phyloP scores from a whole-genome alignment of 495 filamentous ascomycete species.

The Schizothecium vesticola region DNA sequence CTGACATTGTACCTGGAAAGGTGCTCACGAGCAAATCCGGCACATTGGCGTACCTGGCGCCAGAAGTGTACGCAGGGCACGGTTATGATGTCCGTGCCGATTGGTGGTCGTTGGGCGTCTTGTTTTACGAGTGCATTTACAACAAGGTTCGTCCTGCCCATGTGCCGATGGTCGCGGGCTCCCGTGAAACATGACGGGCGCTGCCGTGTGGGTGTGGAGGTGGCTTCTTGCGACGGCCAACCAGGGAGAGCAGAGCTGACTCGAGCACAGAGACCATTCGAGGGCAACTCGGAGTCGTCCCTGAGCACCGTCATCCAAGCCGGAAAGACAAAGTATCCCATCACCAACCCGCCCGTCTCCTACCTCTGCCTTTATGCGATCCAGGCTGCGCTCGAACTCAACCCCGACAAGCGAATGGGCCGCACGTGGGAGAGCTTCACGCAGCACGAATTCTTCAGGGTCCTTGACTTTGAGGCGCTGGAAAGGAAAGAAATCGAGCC shows the following conservation, averaged over 20 bases:
- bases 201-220: neutral
- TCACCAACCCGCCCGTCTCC: conserved; percentile 84
- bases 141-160: conserved; percentile 66
- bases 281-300: conserved; percentile 75
- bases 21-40: conserved; percentile 91
- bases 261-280: conserved; percentile 68
- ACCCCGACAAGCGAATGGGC: conserved; percentile 76
- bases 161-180: neutral
- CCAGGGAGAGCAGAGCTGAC: conserved; percentile 32
- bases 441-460: conserved; percentile 80
- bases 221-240: conserved; percentile 11
- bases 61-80: conserved; percentile 85
- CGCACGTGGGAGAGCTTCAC: conserved; percentile 75
- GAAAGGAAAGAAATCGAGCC: conserved; percentile 88
- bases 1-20: conserved; percentile 80
- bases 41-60: conserved; percentile 90
- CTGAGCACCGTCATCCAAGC: conserved; percentile 77
- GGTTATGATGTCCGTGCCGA: conserved; percentile 87
- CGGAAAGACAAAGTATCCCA: conserved; percentile 77
- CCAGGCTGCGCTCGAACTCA: conserved; percentile 70
- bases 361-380: conserved; percentile 82
- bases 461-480: conserved; percentile 78
- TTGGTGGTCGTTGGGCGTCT: conserved; percentile 97
- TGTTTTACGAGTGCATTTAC: conserved; percentile 98
- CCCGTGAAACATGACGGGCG: neutral